These are phyloP conservation scores for Fusarium sp. DNA, from an alignment of 2,329 filamentous ascomycete species.

Conservation along the genomic window DNA sequence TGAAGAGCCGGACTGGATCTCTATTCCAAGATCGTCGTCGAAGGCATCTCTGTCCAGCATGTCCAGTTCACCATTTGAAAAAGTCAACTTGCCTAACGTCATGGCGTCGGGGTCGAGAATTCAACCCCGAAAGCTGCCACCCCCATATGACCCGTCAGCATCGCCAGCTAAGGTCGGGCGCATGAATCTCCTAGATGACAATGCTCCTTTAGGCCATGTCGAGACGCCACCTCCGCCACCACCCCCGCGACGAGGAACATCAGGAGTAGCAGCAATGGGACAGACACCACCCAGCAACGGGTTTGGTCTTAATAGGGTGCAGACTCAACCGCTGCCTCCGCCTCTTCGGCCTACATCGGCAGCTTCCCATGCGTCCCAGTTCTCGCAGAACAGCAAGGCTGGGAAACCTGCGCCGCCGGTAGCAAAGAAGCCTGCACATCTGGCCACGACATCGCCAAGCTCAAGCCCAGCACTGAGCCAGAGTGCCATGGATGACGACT, in stretches of 20 bases:
- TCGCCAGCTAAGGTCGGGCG: constrained; percentile 57
- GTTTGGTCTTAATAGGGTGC: constrained; percentile 34
- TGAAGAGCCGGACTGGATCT: constrained; percentile 86
- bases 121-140: constrained; percentile 59
- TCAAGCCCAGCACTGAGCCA: constrained; percentile 35
- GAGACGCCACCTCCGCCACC: constrained; percentile 56
- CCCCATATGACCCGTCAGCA: constrained; percentile 57
- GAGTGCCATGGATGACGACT: constrained; percentile 36
- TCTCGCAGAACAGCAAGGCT: constrained; percentile 44
- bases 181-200: constrained; percentile 54
- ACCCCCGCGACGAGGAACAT: constrained; percentile 53
- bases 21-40: constrained; percentile 63
- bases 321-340: constrained; percentile 41
- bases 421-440: constrained; percentile 69
- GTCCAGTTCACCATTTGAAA: constrained; percentile 67
- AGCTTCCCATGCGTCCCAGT: constrained; percentile 46
- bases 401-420: constrained; percentile 62
- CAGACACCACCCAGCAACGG: constrained; percentile 18
- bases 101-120: constrained; percentile 55
- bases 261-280: constrained; percentile 27
- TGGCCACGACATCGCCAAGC: constrained; percentile 46
- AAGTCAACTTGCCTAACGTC: constrained; percentile 60
- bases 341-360: constrained; percentile 47
- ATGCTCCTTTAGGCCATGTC: constrained; percentile 35
- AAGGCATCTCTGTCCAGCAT: constrained; percentile 64